phyloP scores from a whole-genome alignment of 352 stramenopile species.

The Globisporangium radiosum region DNA sequence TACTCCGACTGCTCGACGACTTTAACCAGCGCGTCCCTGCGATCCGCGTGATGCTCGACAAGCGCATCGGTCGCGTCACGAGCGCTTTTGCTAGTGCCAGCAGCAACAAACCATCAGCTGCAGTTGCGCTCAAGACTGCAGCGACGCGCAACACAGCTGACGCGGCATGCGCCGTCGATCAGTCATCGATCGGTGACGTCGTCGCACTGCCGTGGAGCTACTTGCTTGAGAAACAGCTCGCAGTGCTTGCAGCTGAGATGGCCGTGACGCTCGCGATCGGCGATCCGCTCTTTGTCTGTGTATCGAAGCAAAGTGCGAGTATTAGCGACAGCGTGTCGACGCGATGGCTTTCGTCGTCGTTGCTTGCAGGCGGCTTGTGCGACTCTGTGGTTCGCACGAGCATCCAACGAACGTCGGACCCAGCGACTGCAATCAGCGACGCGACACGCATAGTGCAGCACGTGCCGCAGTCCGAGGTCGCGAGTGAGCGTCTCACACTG shows the following conservation, averaged over 20 bases:
- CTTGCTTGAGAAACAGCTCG: conserved; percentile 60
- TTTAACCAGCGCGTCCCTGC: conserved; percentile 25
- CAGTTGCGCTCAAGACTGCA: neutral
- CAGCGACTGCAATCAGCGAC: neutral
- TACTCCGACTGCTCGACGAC: conserved; percentile 42
- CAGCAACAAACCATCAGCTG: neutral
- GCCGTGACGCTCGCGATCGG: conserved; percentile 42
- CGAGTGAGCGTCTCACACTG: neutral
- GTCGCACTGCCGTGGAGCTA: conserved; percentile 45
- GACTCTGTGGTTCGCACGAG: conserved; percentile 6
- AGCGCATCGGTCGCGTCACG: conserved; percentile 19
- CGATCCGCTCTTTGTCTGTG: conserved; percentile 21
- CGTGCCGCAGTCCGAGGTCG: conserved; percentile 16
- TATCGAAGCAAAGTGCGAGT: neutral
- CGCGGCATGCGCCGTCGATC: no score
- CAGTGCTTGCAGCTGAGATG: conserved; percentile 44
- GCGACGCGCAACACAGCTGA: neutral
- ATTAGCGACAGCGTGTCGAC: neutral
- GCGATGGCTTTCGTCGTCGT: conserved; percentile 20
- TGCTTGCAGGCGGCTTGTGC: conserved; percentile 28
- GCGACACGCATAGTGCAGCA: conserved; percentile 21
- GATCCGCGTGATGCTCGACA: conserved; percentile 15
- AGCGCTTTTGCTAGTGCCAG: neutral
- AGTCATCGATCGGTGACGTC: conserved; percentile 17
- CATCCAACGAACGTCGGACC: neutral